phyloP scores from a whole-genome alignment of 1,139 yeast species.

The Taiozyma onychis region DNA sequence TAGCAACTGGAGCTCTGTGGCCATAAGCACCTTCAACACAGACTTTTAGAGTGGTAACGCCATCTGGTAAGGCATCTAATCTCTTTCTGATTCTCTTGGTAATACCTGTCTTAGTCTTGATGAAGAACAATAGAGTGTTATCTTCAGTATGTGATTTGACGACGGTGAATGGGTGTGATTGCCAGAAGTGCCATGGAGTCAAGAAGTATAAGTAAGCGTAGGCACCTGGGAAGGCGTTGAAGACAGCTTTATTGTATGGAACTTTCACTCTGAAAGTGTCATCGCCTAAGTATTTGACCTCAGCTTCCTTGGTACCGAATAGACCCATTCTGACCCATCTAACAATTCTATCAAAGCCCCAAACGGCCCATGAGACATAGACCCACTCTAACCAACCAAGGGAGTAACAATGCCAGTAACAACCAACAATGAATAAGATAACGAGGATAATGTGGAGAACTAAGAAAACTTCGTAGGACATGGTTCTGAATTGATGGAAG shows the following conservation, averaged over 20 bases:
- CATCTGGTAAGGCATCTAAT: conserved; percentile 4
- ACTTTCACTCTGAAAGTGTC: conserved; percentile 31
- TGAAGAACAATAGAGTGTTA: conserved; percentile 32
- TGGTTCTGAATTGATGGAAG: conserved; percentile 40
- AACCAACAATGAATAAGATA: conserved; percentile 43
- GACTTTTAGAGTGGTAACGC: conserved; percentile 16
- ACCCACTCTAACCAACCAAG: conserved; percentile 42
- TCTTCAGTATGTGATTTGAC: conserved; percentile 25
- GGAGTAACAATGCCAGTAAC: conserved; percentile 49
- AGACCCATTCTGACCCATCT: conserved; percentile 22
- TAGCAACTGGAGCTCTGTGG: conserved; percentile 42
- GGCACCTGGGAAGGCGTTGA: conserved; percentile 28
- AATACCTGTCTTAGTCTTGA: conserved; percentile 42
- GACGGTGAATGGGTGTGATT: conserved; percentile 50
- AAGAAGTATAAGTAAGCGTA: conserved; percentile 33
- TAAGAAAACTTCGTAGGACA: conserved; percentile 55
- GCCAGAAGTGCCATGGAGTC: conserved; percentile 44
- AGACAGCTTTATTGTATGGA: conserved; percentile 35
- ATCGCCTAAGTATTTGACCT: conserved; percentile 40
- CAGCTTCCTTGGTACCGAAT: conserved; percentile 30
- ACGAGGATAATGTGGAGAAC: conserved; percentile 48
- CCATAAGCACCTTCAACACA: conserved; percentile 59
- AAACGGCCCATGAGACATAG: conserved; percentile 23
- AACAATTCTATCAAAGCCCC: conserved; percentile 28
- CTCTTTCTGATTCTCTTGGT: conserved; percentile 28